Evolutionary conservation across 129 eudicot species (phyloP), one percentile per base, ranked within the genome.

Genomic region (Mikania micrantha): DNA sequence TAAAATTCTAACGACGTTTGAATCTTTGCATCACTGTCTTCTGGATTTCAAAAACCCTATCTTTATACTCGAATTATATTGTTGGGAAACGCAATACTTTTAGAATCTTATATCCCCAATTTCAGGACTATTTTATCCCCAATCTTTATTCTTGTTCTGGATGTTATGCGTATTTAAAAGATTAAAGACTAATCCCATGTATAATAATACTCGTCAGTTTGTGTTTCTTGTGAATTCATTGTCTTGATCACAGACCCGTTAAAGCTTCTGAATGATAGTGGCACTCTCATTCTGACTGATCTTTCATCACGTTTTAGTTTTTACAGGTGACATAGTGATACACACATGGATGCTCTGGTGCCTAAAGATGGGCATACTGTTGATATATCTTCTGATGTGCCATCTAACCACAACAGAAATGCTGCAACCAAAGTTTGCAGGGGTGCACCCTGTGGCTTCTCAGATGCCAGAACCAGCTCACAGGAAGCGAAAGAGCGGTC

Each of bases 401-500:
- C 63, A 19, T n/a, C 60, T 63, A 74, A 64, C 36, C 87, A 83
- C 50, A 77, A 64, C 32, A 32, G 74, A 9, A 12, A 25, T 12
- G 75, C 34, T 1, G 84, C 41, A 44, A 63, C 67, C 60, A 83
- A 83, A 70, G 70, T 74, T 19, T 89, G 96, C 29, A 80, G 81
- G 19, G 96, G 83, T 54, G 84, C 78, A 15, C 77, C 89, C 10
- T 89, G 96, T 45, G 96, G 87, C 20, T 89, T 89, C 48, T 72
- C 91, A 28, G 91, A 83, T 56, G 71, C 79, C 25, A 78, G 69
- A 36, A 52, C 85, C 20, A 80, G 78, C 49, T 78, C 88, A 3
- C 62, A 15, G 48, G 95, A 87, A 45, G 88, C 78, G 29, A 67
- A 71, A 41, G 95, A 87, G 61, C 81, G 95, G 19, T 77, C 84